Evolutionary conservation across 78 protist species (phyloP), one percentile per base, ranked within the genome.

Genomic region (Monocercomonoides exilis): DNA sequence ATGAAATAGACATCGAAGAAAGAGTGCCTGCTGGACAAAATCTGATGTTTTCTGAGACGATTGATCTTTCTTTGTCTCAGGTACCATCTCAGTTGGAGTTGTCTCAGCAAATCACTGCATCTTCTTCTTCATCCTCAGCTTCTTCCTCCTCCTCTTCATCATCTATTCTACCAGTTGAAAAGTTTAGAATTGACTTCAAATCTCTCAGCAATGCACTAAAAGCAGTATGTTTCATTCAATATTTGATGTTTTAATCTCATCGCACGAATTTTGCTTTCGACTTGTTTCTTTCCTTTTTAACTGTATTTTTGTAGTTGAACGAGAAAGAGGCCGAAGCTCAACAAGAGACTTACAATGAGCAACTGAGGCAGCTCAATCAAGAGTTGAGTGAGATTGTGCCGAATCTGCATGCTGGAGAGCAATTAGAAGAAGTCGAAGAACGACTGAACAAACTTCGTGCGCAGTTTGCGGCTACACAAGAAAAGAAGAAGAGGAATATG

Each of bases 401-500:
- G 0, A 4, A 45, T 89, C 85, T 54, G 70, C 11, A 21, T 29
- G 70, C 70, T 45, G 44, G 41, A 79, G 33, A 89, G 1, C n/a
- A 77, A 2, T 85, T 81, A 82, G 44, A 84, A 2, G 84, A 81
- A 36, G 85, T 89, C 77, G 32, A 21, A 5, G 44, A 33, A 0
- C 34, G 84, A 32, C 84, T 89, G 46, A 89, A 90, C 80, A 5
- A 29, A 21, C 64, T 90, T 0, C 81, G 81, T 80, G 86, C 85
- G 87, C 84, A 85, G 41, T 86, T 90, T 87, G 81, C 87, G 38
- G 63, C 2, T 2, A 77, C 79, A n/a, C 32, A 77, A 44, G 44
- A 21, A 11, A 45, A 85, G 0, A 29, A 29, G 36, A 36, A 0
- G 85, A 46, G 80, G 44, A 44, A 84, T 21, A 43, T 81, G 43